phyloP scores from a whole-genome alignment of 108 stramenopile species.

The Bacterosira constricta region DNA sequence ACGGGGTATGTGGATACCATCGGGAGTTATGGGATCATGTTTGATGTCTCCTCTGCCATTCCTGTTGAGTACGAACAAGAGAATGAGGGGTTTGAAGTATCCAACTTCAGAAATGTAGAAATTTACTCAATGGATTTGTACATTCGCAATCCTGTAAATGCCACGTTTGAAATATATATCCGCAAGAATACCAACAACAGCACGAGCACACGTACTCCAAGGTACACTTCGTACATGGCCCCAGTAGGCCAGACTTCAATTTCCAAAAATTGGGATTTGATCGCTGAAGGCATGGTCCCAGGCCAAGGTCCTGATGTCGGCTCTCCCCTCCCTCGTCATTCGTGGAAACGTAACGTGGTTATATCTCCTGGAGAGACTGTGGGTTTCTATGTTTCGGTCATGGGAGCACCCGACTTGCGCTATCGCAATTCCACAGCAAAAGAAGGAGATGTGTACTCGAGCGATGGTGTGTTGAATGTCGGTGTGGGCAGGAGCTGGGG shows the following conservation, averaged over 20 bases:
- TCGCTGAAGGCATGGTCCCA: conserved; percentile 27
- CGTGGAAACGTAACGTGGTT: conserved; percentile 32
- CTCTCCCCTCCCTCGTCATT: conserved; percentile 23
- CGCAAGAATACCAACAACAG: conserved; percentile 10
- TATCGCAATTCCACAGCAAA: conserved; percentile 21
- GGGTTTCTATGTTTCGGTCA: conserved; percentile 44
- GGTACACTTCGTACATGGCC: conserved; percentile 23
- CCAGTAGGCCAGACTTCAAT: conserved; percentile 30
- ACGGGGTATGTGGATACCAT: conserved; percentile 36
- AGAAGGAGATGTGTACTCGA: conserved; percentile 25
- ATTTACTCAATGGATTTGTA: conserved; percentile 45
- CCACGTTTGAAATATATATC: conserved; percentile 30
- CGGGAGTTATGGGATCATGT: conserved; percentile 40
- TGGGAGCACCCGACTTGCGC: conserved; percentile 30
- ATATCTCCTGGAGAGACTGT: conserved; percentile 21
- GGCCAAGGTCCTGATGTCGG: conserved; percentile 29
- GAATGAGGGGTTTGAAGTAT: background rate
- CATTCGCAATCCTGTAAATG: conserved; percentile 30
- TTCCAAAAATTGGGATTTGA: conserved; percentile 32
- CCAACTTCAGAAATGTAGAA: conserved; percentile 15
- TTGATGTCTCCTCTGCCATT: conserved; percentile 34
- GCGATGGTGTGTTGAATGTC: conserved; percentile 26
- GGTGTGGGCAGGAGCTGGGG: conserved; percentile 46
- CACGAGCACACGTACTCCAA: background rate
- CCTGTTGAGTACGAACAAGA: background rate